Conservation (phyloP, 495 filamentous ascomycete genomes). For the Annulohypoxylon moriforme region DNA sequence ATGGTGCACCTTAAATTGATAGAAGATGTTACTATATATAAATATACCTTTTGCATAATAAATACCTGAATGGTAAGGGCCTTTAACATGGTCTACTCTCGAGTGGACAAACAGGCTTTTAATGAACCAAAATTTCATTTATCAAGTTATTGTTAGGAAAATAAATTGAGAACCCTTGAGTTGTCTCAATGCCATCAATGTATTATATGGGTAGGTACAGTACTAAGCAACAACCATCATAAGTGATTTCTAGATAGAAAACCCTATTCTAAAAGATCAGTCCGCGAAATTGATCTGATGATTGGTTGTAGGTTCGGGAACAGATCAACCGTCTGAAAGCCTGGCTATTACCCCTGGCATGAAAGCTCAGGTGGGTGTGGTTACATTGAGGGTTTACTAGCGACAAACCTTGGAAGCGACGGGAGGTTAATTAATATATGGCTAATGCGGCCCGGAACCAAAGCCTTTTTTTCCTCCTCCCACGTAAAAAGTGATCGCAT, state of each 20-base stretch:
- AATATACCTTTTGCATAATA: no score
- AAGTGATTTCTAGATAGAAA: no score
- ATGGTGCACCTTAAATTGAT: no score
- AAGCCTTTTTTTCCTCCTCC: conserved; percentile 19
- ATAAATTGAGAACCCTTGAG: no score
- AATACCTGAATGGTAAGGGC: no score
- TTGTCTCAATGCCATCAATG: no score
- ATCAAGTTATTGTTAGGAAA: no score
- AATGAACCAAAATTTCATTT: no score
- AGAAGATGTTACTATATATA: neutral
- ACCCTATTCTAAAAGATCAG: neutral
- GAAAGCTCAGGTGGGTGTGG: conserved; percentile 2
- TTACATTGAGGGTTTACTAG: conserved; percentile 24
- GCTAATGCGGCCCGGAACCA: conserved; percentile 46
- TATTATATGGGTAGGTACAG: no score
- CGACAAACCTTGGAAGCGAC: neutral
- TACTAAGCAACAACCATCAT: no score
- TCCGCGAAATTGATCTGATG: neutral
- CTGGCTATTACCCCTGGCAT: conserved; percentile 10
- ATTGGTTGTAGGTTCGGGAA: neutral
- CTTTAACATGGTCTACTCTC: no score
- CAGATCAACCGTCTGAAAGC: conserved; percentile 9
- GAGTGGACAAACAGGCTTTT: no score
- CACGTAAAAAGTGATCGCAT: conserved; percentile 2
- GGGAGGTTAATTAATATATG: conserved; percentile 43